These are phyloP conservation scores for Chlorella sp. DNA, from an alignment of 139 green algal genomes.

Conservation along the genomic window DNA sequence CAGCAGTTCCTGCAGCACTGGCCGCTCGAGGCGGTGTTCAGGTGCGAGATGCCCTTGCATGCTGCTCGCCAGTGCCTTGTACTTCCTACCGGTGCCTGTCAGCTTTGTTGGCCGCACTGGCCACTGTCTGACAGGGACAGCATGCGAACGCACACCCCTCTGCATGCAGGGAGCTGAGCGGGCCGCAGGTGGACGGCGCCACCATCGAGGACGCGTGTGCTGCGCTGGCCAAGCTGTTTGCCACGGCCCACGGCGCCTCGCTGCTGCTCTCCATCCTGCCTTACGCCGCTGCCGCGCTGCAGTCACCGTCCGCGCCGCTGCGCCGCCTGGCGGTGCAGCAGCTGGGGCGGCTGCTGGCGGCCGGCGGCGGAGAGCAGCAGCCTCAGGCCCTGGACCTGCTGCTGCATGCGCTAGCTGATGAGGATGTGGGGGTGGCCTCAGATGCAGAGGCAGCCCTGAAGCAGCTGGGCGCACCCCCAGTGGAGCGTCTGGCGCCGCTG, in stretches of 20 bases:
- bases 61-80: no score
- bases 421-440: constrained; percentile 18
- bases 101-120: no score
- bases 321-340: constrained; percentile 36
- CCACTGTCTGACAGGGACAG: no score
- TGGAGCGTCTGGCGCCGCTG: constrained; percentile 1
- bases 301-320: not conserved
- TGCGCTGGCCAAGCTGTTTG: constrained; percentile 28
- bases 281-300: constrained; percentile 14
- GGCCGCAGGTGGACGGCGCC: not conserved
- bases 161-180: constrained; percentile 33
- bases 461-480: constrained; percentile 1
- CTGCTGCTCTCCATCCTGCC: constrained; percentile 1
- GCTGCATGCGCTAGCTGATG: constrained; percentile 18
- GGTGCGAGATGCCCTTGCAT: no score
- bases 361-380: not conserved
- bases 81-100: no score
- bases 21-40: constrained; percentile 15
- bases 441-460: constrained; percentile 14
- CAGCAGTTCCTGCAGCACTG: not conserved
- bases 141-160: not conserved
- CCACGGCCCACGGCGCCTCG: not conserved
- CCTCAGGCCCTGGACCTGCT: constrained; percentile 14
- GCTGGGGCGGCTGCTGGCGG: constrained; percentile 24
- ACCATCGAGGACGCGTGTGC: not conserved